These are phyloP conservation scores for Trypanosoma boissoni DNA, from an alignment of 208 protist genomes.

Conservation along the genomic window DNA sequence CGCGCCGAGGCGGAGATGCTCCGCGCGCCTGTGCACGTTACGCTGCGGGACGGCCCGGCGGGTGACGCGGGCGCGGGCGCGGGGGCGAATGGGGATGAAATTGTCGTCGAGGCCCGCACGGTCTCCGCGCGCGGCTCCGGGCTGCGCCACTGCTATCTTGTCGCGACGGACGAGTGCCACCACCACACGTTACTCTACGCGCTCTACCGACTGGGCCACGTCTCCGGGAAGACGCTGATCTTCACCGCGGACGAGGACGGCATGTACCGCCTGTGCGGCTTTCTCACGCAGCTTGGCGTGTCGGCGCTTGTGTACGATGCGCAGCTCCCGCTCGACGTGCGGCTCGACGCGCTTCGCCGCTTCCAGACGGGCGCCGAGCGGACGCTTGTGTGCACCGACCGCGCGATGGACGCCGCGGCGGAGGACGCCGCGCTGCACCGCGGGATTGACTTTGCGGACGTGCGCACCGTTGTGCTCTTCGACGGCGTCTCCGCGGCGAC, in stretches of 20 bases:
- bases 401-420: slow-evolving; percentile 76
- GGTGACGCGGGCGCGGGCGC: slow-evolving; percentile 27
- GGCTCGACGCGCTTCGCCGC: slow-evolving; percentile 91
- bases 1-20: slow-evolving; percentile 93
- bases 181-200: slow-evolving; percentile 94
- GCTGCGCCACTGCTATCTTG: slow-evolving; percentile 85
- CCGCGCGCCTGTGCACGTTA: slow-evolving; percentile 91
- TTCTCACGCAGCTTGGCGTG: slow-evolving; percentile 95
- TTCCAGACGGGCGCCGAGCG: slow-evolving; percentile 95
- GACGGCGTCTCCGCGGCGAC: slow-evolving; percentile 91
- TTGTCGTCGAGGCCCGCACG: slow-evolving; percentile 73
- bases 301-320: slow-evolving; percentile 93
- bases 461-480: slow-evolving; percentile 96
- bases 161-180: slow-evolving; percentile 89
- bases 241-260: slow-evolving; percentile 95
- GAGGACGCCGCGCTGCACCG: slow-evolving; percentile 80
- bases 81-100: slow-evolving; percentile 9
- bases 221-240: slow-evolving; percentile 95
- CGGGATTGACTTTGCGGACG: slow-evolving; percentile 96
- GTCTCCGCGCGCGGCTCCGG: too few relatives aligned
- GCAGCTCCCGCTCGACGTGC: slow-evolving; percentile 95
- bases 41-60: slow-evolving; percentile 76
- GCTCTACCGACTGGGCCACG: slow-evolving; percentile 91
- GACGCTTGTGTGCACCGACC: slow-evolving; percentile 96
- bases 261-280: slow-evolving; percentile 95